Evolutionary conservation across 345 rosid genomes (phyloP).

Genomic region (Erodium maritimum): DNA sequence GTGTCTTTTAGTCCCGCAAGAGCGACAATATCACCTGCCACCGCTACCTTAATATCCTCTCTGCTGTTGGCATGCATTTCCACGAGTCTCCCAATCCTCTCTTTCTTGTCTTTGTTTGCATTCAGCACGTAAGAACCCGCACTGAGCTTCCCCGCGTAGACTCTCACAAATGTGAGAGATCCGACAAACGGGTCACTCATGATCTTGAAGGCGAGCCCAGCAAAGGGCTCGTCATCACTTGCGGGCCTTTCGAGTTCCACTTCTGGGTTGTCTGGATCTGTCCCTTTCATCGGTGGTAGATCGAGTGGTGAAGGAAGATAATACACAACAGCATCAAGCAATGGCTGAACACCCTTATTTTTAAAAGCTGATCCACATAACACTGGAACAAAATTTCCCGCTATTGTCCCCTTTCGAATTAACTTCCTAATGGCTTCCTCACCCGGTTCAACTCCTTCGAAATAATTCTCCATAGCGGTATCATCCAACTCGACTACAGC

Average conservation of each 20-base stretch:
- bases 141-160: conserved; percentile 67
- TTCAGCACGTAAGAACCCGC: conserved; percentile 86
- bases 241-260: conserved; percentile 38
- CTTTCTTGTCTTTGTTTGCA: conserved; percentile 95
- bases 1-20: conserved; percentile 91
- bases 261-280: conserved; percentile 90
- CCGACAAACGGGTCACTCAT: conserved; percentile 95
- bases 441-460: conserved; percentile 89
- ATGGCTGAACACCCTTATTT: conserved; percentile 90
- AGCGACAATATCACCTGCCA: conserved; percentile 84
- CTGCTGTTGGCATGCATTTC: conserved; percentile 99
- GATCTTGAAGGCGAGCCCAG: conserved; percentile 93
- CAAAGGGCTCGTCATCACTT: conserved; percentile 72
- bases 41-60: conserved; percentile 79
- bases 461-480: conserved; percentile 78
- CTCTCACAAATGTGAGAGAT: conserved; percentile 85
- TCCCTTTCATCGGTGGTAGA: conserved; percentile 76
- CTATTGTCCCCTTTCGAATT: conserved; percentile 70
- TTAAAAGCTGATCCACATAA: conserved; percentile 91
- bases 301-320: conserved; percentile 89
- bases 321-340: conserved; percentile 87
- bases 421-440: conserved; percentile 62
- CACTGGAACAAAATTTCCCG: conserved; percentile 65
- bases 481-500: conserved; percentile 71
- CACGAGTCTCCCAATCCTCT: conserved; percentile 89